Evolutionary conservation across 1,284 basidiomycete genomes (phyloP).

Genomic region (Sporisorium graminicola): DNA sequence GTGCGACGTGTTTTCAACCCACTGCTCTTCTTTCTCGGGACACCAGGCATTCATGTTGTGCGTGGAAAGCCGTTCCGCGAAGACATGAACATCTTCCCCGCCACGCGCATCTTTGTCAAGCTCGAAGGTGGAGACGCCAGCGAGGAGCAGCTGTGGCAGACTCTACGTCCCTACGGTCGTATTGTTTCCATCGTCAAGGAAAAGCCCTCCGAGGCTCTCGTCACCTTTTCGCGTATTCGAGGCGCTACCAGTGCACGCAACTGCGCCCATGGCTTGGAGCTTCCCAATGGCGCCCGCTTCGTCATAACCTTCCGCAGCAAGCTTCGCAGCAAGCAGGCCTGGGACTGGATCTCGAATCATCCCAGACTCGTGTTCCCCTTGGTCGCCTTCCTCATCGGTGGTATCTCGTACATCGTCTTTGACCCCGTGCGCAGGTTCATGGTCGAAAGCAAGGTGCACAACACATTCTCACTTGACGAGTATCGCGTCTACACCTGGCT

Average conservation of each 20-base stretch:
- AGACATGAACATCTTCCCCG: slow-evolving; percentile 63
- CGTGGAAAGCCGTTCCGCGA: slow-evolving; percentile 62
- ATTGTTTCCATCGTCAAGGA: slow-evolving; percentile 76
- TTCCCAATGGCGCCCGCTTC: slow-evolving; percentile 75
- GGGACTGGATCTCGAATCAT: slow-evolving; percentile 86
- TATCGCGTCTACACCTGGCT: slow-evolving; percentile 53
- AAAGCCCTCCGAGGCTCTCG: slow-evolving; percentile 47
- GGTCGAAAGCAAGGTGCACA: slow-evolving; percentile 83
- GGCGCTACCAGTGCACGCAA: slow-evolving; percentile 87
- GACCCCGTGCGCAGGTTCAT: slow-evolving; percentile 89
- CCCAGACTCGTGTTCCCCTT: slow-evolving; percentile 88
- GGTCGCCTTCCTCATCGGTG: slow-evolving; percentile 86
- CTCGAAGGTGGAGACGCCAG: slow-evolving; percentile 57
- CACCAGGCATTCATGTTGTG: slow-evolving; percentile 60
- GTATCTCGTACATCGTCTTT: slow-evolving; percentile 87
- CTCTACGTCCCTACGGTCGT: slow-evolving; percentile 81
- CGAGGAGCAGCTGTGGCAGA: slow-evolving; percentile 62
- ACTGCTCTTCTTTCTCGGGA: slow-evolving; percentile 47
- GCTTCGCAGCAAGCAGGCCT: slow-evolving; percentile 81
- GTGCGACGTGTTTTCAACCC: slow-evolving; percentile 52
- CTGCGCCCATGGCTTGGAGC: slow-evolving; percentile 80
- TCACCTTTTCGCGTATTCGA: slow-evolving; percentile 71
- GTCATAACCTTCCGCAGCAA: slow-evolving; percentile 80
- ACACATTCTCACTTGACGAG: slow-evolving; percentile 76
- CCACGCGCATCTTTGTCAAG: slow-evolving; percentile 51